Conservation (phyloP, 495 filamentous ascomycete species). For the Hypoxylon trugodes region DNA sequence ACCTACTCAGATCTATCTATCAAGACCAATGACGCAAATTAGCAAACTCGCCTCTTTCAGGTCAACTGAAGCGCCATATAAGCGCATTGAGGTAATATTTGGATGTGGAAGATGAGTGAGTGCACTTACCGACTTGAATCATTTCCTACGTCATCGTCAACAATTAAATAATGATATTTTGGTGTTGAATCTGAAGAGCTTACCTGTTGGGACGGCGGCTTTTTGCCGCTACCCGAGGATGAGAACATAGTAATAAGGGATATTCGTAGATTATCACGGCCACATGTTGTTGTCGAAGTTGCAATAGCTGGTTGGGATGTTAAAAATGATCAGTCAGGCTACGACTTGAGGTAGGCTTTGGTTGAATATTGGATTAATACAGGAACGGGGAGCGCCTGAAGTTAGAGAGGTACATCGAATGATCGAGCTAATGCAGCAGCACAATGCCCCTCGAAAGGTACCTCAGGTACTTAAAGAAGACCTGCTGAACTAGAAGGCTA, state of each 20-base stretch:
- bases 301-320: conserved; percentile 7
- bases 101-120: conserved; percentile 23
- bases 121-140: conserved; percentile 91
- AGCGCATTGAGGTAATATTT: conserved; percentile 21
- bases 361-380: neutral
- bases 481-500: neutral
- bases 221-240: conserved; percentile 68
- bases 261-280: conserved; percentile 27
- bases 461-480: neutral
- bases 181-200: conserved; percentile 39
- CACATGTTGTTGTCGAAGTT: conserved; percentile 32
- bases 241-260: conserved; percentile 60
- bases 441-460: conserved; percentile 35
- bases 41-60: conserved; percentile 24
- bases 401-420: conserved; percentile 6
- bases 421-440: conserved; percentile 22
- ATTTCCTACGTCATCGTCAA: conserved; percentile 78
- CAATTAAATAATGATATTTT: conserved; percentile 6
- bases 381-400: neutral
- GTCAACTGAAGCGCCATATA: conserved; percentile 18
- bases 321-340: conserved; percentile 8
- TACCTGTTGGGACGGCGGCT: conserved; percentile 74
- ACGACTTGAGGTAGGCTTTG: conserved; percentile 10
- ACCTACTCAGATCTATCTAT: conserved; percentile 71
- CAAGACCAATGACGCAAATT: conserved; percentile 32